Evolutionary conservation across 805 yeast species (phyloP).

Genomic region (Ogataea philodendri): DNA sequence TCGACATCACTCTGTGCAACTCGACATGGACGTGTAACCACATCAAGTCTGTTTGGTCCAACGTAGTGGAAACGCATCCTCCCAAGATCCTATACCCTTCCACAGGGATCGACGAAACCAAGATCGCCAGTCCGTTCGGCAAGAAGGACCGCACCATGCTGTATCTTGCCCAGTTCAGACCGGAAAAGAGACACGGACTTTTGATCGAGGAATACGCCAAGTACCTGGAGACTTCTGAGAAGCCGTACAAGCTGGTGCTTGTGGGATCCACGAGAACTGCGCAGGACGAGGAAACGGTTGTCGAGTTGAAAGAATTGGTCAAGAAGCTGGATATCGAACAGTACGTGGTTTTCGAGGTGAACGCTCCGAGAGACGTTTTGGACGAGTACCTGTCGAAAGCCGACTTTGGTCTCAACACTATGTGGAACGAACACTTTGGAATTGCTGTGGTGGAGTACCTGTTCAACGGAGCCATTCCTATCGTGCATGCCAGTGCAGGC

Average conservation of each 20-base stretch:
- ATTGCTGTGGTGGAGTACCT: constrained; percentile 93
- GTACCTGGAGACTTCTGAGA: constrained; percentile 37
- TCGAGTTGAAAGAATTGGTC: constrained; percentile 45
- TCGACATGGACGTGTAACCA: constrained; percentile 92
- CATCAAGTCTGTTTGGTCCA: constrained; percentile 61
- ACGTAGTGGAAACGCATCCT: constrained; percentile 34
- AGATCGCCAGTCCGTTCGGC: constrained; percentile 15
- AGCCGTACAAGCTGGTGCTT: constrained; percentile 59
- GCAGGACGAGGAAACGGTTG: constrained; percentile 61
- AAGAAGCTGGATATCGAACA: constrained; percentile 41
- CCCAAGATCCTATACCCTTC: constrained; percentile 78
- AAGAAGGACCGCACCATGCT: constrained; percentile 43
- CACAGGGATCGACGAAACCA: constrained; percentile 63
- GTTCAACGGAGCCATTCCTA: constrained; percentile 81
- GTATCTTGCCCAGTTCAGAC: constrained; percentile 88
- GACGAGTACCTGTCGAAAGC: constrained; percentile 51
- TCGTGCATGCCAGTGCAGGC: constrained; percentile 95
- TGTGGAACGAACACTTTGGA: constrained; percentile 99
- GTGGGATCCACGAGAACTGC: constrained; percentile 81
- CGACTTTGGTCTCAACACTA: constrained; percentile 82
- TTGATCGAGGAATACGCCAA: constrained; percentile 61
- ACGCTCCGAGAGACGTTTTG: constrained; percentile 69
- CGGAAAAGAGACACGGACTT: constrained; percentile 86
- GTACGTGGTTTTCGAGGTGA: constrained; percentile 44
- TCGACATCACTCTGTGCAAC: constrained; percentile 68